Percentiles rank a stretch among this genome's conserved stretches.
Conservation (phyloP, 2,329 filamentous ascomycete species). For the Cercospora sp. region DNA sequence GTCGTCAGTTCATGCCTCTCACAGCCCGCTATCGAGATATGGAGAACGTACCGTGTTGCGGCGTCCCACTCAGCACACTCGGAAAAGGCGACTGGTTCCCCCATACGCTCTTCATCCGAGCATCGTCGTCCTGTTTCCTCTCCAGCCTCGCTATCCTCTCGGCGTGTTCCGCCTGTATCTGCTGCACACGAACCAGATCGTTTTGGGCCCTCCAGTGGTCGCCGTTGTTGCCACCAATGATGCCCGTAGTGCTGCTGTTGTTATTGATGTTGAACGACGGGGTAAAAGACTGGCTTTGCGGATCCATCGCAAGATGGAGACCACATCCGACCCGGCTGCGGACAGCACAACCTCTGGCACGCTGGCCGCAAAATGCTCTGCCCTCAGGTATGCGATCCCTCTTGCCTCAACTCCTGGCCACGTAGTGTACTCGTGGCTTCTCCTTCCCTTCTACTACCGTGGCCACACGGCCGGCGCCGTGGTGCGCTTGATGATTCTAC, state of each 20-base stretch:
- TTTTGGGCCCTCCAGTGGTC: constrained; percentile 66
- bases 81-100: constrained; percentile 82
- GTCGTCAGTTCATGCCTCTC: constrained; percentile 9
- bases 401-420: constrained; percentile 1
- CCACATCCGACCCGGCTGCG: constrained; percentile 28
- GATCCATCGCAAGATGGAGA: constrained; percentile 55
- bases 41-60: constrained; percentile 72
- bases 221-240: constrained; percentile 44
- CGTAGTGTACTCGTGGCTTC: not conserved
- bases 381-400: not conserved
- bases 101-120: constrained; percentile 81
- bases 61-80: constrained; percentile 76
- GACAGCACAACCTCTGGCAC: constrained; percentile 1
- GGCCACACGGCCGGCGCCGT: constrained; percentile 25
- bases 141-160: constrained; percentile 64
- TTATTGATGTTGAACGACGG: constrained; percentile 44
- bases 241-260: constrained; percentile 17
- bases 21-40: not conserved
- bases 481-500: constrained; percentile 15
- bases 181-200: constrained; percentile 62
- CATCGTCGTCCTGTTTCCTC: constrained; percentile 63
- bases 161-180: constrained; percentile 61
- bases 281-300: constrained; percentile 62
- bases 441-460: constrained; percentile 22
- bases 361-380: not conserved